Evolutionary conservation across 495 filamentous ascomycete species (phyloP).

Genomic region (Cladorrhinum samala): DNA sequence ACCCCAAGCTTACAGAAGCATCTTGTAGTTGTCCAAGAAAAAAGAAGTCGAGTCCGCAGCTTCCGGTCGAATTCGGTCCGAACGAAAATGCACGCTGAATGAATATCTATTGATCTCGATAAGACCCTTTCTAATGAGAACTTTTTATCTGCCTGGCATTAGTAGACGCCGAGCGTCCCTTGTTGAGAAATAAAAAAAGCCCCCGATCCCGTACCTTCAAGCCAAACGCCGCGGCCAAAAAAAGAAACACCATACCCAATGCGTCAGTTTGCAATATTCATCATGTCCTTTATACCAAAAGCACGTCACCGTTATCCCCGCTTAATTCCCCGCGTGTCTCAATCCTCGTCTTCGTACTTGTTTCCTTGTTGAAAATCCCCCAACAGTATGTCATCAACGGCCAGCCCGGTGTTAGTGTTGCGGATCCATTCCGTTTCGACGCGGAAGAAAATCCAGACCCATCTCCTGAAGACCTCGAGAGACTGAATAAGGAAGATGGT

Average conservation of each 20-base stretch:
- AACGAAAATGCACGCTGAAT: too few species aligned
- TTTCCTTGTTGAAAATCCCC: slow-evolving; percentile 35
- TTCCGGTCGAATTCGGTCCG: too few species aligned
- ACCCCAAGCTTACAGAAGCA: too few species aligned
- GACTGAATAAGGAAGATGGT: slow-evolving; percentile 80
- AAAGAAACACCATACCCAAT: slow-evolving; percentile 10
- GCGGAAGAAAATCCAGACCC: slow-evolving; percentile 96
- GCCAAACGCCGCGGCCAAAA: not conserved
- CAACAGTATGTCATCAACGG: slow-evolving; percentile 39
- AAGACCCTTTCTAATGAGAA: too few species aligned
- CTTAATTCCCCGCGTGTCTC: not conserved
- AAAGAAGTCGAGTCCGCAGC: too few species aligned
- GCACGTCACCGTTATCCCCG: not conserved
- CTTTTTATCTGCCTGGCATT: too few species aligned
- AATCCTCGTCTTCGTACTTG: slow-evolving; percentile 38
- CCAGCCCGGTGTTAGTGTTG: slow-evolving; percentile 31
- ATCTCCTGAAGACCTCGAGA: slow-evolving; percentile 77
- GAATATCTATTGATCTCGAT: too few species aligned
- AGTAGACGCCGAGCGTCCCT: too few species aligned
- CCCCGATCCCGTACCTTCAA: not conserved
- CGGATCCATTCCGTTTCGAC: slow-evolving; percentile 85
- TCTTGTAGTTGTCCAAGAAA: too few species aligned
- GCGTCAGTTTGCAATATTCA: not conserved
- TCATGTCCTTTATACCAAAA: not conserved
- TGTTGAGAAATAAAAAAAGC: too few species aligned